Base-by-base conservation (phyloP, 2,329 filamentous ascomycete species). In the Zymoseptoria pseudotritici region DNA sequence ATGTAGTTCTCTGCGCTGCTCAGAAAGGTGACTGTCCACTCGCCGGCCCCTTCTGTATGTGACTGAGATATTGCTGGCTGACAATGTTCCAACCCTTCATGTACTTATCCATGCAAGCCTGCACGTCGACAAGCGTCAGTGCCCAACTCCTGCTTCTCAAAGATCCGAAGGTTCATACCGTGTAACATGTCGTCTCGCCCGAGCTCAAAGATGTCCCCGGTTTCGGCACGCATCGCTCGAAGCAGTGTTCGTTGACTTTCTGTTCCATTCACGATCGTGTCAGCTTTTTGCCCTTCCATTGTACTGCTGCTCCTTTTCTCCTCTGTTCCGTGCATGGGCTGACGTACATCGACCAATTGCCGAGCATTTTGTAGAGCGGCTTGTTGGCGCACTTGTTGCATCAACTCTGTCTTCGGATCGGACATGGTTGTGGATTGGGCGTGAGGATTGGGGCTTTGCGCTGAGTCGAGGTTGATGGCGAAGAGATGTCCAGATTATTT, bases 201-300 rank as follows among this genome's bases (percentile, higher is more conserved):
- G 76, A 78, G 26, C 79, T 81, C 55, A 82, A 73, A 10, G 79
- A 80, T 53, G 76, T 71, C 60, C 77, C 76, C 62, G 80, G 80
- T 66, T 80, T 80, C 53, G 79, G 79, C 29, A 82, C 73, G 75
- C 80, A 82, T 69, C 78, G 78, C 65, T 81, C 79, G 75, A 82
- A 82, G 73, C 80, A 82, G 73, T 82, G 79, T 66, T 81, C 79
- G 72, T 82, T 82, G 64, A 82, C 73, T 77, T 82, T 82, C 79
- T 81, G 60, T 20, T 17, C 29, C 29, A 29, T 24, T 8, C 53
- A 6, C 2, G 53, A 59, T 36, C 7, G 49, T 20, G 2, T 53
- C 20, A 19, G 13, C 50, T 55, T 61, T 29, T 36, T 4, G 22
- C 31, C 13, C 31, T 10, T 10, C 36, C 17, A 3, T 11, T 42